A percentile compares a stretch with the other conserved stretches of the same genome.
Conservation (phyloP, 2,329 filamentous ascomycete species). For the Chrysosporium queenslandicum region DNA sequence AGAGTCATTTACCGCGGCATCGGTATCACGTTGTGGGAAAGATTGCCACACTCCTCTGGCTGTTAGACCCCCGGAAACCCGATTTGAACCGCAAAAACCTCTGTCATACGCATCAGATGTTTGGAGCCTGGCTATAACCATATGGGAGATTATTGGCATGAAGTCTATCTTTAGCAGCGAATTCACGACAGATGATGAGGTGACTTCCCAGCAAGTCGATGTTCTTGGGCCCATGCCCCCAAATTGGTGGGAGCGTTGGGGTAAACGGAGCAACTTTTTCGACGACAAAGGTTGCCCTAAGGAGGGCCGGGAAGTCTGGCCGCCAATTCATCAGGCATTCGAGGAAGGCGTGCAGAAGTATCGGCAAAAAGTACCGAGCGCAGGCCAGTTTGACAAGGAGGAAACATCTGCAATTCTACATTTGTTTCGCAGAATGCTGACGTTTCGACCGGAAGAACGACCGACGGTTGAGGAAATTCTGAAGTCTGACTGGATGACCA, state of each 20-base stretch:
- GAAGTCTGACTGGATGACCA: conserved; percentile 16
- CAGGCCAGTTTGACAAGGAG: conserved; percentile 12
- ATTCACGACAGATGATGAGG: conserved; percentile 5
- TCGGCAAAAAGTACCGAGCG: conserved; percentile 10
- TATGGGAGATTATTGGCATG: conserved; percentile 26
- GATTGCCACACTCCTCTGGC: too few relatives aligned
- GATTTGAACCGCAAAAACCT: conserved; percentile 18
- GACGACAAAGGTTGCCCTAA: conserved; percentile 13
- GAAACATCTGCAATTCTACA: conserved; percentile 10
- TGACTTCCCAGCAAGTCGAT: conserved; percentile 16
- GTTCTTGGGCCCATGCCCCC: conserved; percentile 18
- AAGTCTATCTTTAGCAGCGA: conserved; percentile 18
- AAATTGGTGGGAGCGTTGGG: conserved; percentile 19
- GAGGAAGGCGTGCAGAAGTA: conserved; percentile 17
- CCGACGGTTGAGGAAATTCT: conserved; percentile 12
- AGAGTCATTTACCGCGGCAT: conserved; percentile 24
- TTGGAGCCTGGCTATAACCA: conserved; percentile 22
- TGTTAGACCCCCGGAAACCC: not conserved
- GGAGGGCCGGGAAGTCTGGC: conserved; percentile 16
- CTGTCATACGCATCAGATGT: conserved; percentile 23
- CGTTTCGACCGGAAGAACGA: conserved; percentile 11
- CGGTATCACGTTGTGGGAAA: too few relatives aligned
- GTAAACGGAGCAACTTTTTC: conserved; percentile 16
- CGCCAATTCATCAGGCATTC: conserved; percentile 17
- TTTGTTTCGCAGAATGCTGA: conserved; percentile 14